phyloP scores from a whole-genome alignment of 805 yeast genomes.

The Torulaspora indica region DNA sequence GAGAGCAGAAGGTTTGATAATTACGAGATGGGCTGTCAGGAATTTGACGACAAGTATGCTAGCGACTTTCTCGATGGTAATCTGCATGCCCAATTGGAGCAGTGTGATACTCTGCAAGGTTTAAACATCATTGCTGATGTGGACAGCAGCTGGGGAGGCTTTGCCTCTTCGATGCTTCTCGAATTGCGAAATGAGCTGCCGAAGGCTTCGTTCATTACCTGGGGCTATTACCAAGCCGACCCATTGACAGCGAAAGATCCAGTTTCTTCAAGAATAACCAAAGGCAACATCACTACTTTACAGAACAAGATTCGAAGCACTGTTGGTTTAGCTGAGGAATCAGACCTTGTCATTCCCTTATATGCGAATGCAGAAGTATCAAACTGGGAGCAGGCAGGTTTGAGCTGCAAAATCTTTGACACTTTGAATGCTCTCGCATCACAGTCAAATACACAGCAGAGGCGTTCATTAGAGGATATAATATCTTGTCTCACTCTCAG shows the following conservation, averaged over 20 bases:
- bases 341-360: conserved; percentile 58
- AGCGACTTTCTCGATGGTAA: conserved; percentile 53
- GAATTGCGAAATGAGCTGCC: conserved; percentile 65
- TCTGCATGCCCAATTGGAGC: conserved; percentile 63
- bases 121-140: conserved; percentile 63
- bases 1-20: conserved; percentile 38
- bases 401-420: conserved; percentile 23
- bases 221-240: conserved; percentile 41
- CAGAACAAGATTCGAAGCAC: conserved; percentile 44
- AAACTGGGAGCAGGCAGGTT: conserved; percentile 32
- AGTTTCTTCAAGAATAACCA: conserved; percentile 4
- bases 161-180: conserved; percentile 48
- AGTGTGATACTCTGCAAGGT: conserved; percentile 71
- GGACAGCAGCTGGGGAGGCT: conserved; percentile 84
- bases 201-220: conserved; percentile 43
- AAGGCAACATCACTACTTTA: conserved; percentile 10
- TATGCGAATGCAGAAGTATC: conserved; percentile 23
- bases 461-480: conserved; percentile 23
- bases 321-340: conserved; percentile 44
- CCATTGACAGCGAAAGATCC: conserved; percentile 17
- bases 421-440: conserved; percentile 23
- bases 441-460: conserved; percentile 14
- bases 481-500: conserved; percentile 22
- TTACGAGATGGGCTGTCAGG: conserved; percentile 56
- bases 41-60: conserved; percentile 42